A percentile compares a stretch with the other conserved stretches of the same genome.
phyloP scores from a whole-genome alignment of 2,329 filamentous ascomycete genomes.

The Phyllosticta citribraziliensis region DNA sequence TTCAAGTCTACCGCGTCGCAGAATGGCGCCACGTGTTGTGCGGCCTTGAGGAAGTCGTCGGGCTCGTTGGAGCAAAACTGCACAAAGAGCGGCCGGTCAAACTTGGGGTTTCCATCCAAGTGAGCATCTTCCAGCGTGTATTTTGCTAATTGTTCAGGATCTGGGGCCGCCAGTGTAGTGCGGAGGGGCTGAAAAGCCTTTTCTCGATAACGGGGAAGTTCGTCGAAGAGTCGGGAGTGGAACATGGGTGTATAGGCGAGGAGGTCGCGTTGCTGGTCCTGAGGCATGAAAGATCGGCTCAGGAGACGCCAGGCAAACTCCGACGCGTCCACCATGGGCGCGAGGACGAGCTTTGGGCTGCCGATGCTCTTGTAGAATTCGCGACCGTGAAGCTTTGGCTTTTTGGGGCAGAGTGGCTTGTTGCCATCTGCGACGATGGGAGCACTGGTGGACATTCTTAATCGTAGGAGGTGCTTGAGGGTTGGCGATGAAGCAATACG shows the following conservation, averaged over 20 bases:
- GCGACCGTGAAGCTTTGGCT: constrained; percentile 63
- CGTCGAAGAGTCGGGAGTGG: constrained; percentile 78
- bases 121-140: constrained; percentile 19
- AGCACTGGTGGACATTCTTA: background rate
- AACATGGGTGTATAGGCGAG: constrained; percentile 95
- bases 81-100: constrained; percentile 85
- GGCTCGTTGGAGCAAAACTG: constrained; percentile 93
- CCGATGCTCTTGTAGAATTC: constrained; percentile 94
- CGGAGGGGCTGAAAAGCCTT: constrained; percentile 67
- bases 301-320: constrained; percentile 98
- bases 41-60: constrained; percentile 68
- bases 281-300: constrained; percentile 78
- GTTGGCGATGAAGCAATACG: background rate
- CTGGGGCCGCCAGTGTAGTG: constrained; percentile 24
- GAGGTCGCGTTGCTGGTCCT: constrained; percentile 43
- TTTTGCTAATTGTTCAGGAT: constrained; percentile 26
- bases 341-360: constrained; percentile 79
- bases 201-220: constrained; percentile 65
- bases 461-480: background rate
- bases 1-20: constrained; percentile 96
- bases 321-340: constrained; percentile 97
- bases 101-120: constrained; percentile 75
- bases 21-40: constrained; percentile 67
- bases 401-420: constrained; percentile 4
- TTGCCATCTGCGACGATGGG: background rate